Evolutionary conservation across 2,329 filamentous ascomycete species (phyloP).

Genomic region (Pseudovirgaria hyperparasitica): DNA sequence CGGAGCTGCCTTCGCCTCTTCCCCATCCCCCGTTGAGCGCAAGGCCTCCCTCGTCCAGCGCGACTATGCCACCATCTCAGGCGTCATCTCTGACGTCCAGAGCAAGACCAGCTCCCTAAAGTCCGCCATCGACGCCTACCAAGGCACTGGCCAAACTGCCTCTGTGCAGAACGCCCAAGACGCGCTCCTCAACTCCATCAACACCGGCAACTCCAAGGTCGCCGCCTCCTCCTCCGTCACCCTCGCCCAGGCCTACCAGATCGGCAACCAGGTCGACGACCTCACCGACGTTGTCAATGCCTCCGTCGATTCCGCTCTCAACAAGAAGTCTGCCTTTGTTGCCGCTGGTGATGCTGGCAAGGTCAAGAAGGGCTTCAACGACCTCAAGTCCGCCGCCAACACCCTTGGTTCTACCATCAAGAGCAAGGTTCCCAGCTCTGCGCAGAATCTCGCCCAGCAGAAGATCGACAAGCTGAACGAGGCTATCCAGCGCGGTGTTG

Average conservation of each 20-base stretch:
- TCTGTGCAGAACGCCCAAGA: constrained; percentile 11
- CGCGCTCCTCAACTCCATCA: constrained; percentile 14
- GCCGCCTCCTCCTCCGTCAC: constrained; percentile 10
- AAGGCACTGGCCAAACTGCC: constrained; percentile 7
- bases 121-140: constrained; percentile 13
- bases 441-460: constrained; percentile 11
- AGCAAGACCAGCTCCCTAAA: constrained; percentile 8
- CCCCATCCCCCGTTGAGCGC: too few species aligned
- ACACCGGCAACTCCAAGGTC: constrained; percentile 13
- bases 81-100: constrained; percentile 5
- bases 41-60: too few species aligned
- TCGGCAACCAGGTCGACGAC: constrained; percentile 14
- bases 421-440: constrained; percentile 16
- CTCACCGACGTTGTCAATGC: constrained; percentile 14
- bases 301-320: constrained; percentile 12
- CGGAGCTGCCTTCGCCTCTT: too few species aligned
- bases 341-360: constrained; percentile 10
- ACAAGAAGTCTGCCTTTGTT: constrained; percentile 15
- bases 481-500: constrained; percentile 19
- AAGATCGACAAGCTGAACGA: constrained; percentile 18
- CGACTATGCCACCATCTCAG: constrained; percentile 5
- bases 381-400: constrained; percentile 15
- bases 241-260: constrained; percentile 14
- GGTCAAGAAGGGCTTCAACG: constrained; percentile 12
- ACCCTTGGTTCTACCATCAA: constrained; percentile 15